Base-by-base conservation (phyloP, 176 grass and related monocot species). In the Triticum dicoccoides region DNA sequence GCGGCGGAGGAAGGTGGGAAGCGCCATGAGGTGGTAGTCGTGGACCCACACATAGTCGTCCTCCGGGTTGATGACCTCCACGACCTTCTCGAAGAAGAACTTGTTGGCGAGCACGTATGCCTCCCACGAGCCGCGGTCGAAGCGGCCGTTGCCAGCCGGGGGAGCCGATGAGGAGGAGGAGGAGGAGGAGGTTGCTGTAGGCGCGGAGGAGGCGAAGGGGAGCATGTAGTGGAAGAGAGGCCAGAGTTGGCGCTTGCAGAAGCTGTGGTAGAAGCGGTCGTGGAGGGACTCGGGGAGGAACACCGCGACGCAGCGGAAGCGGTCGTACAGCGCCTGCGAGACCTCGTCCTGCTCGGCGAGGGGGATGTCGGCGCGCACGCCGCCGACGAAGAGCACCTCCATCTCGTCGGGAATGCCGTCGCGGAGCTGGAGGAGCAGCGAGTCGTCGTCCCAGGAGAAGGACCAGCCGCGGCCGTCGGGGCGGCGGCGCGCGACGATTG, bases 181-280 rank as follows among this genome's bases (percentile, higher is more conserved):
- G 6, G 38, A 39, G 13, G 80, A 87, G 7, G 89, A 73, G 5
- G 85, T 14, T 39, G 81, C 30, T 20, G 62, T 23, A 6, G 71
- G 38, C 0, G 33, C 12, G 30, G 86, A 85, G 11, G 89, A 63
- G 42, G 93, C 91, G 69, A 99, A 94, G 3, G 97, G 97, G 42
- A 99, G 90, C 94, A 99, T 99, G 90, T 99, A 97, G 83, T 99
- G 97, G 69, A 99, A 99, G 33, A 99, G 94, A 23, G 97, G 94
- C 97, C 97, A 99, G 4, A 99, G 94, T 3, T 88, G 81, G 66
- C 90, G 92, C 80, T 99, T 99, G 87, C 97, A 99, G 85, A 97
- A 99, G 8, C 90, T 77, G 59, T 99, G 94, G 85, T 99, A 99
- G 82, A 92, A 99, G 4, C 86, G 85, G 14, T 96, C 97, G 64